Percentiles rank a stretch among this genome's conserved stretches.
Conservation (phyloP, 768 basidiomycete species). For the Pleurotus cornucopiae region DNA sequence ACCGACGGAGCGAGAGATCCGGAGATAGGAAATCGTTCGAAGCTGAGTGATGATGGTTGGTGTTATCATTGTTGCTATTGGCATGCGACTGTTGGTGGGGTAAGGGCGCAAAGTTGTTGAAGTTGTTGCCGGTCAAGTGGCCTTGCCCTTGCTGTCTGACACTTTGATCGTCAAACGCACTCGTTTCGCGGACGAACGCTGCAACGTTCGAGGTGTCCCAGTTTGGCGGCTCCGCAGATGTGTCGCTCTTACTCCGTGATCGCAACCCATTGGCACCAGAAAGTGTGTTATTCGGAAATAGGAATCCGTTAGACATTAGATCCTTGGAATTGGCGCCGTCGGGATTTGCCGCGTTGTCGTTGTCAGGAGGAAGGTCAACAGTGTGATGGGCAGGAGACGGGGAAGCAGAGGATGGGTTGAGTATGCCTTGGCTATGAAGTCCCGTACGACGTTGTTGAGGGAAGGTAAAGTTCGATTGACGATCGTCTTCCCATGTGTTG, state of each 20-base stretch:
- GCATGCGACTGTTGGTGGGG: conserved; percentile 1
- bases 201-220: conserved; percentile 35
- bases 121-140: conserved; percentile 16
- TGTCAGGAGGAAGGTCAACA: conserved; percentile 3
- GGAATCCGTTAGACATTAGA: not conserved
- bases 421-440: conserved; percentile 9
- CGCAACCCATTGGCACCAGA: conserved; percentile 23
- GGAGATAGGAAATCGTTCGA: conserved; percentile 23
- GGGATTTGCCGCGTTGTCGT: conserved; percentile 9
- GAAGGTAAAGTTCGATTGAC: not conserved
- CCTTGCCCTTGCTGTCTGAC: too few relatives aligned
- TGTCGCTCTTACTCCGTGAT: conserved; percentile 56
- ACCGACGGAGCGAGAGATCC: conserved; percentile 21
- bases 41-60: not conserved
- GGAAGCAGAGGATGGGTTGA: conserved; percentile 11
- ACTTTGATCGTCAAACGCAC: not conserved
- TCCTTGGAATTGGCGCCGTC: conserved; percentile 26
- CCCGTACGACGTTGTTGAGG: conserved; percentile 2
- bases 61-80: conserved; percentile 4
- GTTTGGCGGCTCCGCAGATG: conserved; percentile 48
- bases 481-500: not conserved
- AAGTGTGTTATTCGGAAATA: conserved; percentile 14
- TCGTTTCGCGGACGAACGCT: not conserved
- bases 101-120: conserved; percentile 9
- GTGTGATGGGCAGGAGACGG: conserved; percentile 16